phyloP scores from a whole-genome alignment of 2,329 filamentous ascomycete species.

The Bertia moriformis region DNA sequence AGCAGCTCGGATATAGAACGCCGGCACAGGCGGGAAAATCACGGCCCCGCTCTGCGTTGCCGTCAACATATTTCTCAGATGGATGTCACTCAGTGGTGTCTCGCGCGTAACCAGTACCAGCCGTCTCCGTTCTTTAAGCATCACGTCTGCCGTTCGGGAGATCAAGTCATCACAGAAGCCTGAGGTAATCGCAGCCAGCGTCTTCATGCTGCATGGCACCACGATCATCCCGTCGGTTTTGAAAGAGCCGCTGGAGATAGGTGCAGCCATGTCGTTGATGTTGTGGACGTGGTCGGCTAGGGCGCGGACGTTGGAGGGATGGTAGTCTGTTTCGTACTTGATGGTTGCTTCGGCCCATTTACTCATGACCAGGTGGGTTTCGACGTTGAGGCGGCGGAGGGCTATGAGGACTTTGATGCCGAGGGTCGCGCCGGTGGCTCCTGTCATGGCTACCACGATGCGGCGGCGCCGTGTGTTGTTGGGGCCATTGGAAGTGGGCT shows the following conservation, averaged over 20 bases:
- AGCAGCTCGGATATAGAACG: slow-evolving; percentile 24
- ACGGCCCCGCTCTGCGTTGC: slow-evolving; percentile 20
- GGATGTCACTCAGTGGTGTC: slow-evolving; percentile 29
- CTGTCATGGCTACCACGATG: slow-evolving; percentile 32
- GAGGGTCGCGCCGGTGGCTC: slow-evolving; percentile 28
- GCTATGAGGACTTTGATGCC: slow-evolving; percentile 24
- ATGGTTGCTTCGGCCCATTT: slow-evolving; percentile 32
- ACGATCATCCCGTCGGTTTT: slow-evolving; percentile 28
- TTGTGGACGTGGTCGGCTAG: slow-evolving; percentile 22
- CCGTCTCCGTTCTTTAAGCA: slow-evolving; percentile 24
- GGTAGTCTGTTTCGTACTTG: slow-evolving; percentile 28
- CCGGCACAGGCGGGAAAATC: slow-evolving; percentile 26
- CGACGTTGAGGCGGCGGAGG: slow-evolving; percentile 24
- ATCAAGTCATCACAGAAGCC: slow-evolving; percentile 29
- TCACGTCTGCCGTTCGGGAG: slow-evolving; percentile 26
- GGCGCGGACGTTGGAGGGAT: slow-evolving; percentile 16
- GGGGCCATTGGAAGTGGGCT: not conserved
- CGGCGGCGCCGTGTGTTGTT: slow-evolving; percentile 7
- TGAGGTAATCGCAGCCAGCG: slow-evolving; percentile 22
- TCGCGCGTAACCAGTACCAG: slow-evolving; percentile 25
- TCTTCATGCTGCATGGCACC: slow-evolving; percentile 31
- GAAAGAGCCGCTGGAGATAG: slow-evolving; percentile 27
- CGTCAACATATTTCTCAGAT: slow-evolving; percentile 27
- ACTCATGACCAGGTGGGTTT: slow-evolving; percentile 29
- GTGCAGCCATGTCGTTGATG: slow-evolving; percentile 26